Base-by-base conservation (phyloP, 169 alveolate genomes). In the Plasmodium knowlesi region DNA sequence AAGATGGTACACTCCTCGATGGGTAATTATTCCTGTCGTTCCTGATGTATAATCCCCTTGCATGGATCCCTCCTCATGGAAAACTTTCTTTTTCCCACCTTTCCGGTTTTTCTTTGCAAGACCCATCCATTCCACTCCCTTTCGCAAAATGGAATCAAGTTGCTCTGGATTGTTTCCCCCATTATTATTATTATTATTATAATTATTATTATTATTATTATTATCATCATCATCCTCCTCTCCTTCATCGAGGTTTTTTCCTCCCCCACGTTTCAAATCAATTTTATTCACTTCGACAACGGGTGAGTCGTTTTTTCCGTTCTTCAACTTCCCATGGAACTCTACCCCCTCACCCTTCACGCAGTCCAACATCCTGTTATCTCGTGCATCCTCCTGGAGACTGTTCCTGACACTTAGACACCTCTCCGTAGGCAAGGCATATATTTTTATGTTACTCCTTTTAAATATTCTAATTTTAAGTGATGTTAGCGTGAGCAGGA, bases 381-480 rank as follows among this genome's bases (percentile, higher is more conserved):
- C 34, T 3, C 54, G 28, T 5, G 12, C 10, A 32, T 74, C 54
- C 37, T 16, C 6, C 5, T 74, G 83, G 5, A 32, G 32, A 28
- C 28, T 67, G 1, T 3, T 67, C n/a, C 76, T 19, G 5, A 1
- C 12, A 22, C 16, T 39, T n/a, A 83, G 8, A 16, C 72, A n/a
- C 50, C 34, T 41, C 81, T 79, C 94, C 39, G 70, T 4, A 3
- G 57, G 80, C 16, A 14, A 28, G 6, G 90, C 41, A 78, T 41
- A 78, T 5, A 88, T 57, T 67, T 78, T 88, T 30, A 88, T 88
- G 61, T 88, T 88, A 9, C 82, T 82, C 3, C 79, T 80, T 88
- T 88, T 88, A 41, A 78, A 88, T 16, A 88, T 78, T 6, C 46
- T 12, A 39, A 88, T 88, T 88, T 88, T 88, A 5, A 88, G 28